These are phyloP conservation scores for Acer campestre DNA, from an alignment of 345 rosid species.

Conservation along the genomic window DNA sequence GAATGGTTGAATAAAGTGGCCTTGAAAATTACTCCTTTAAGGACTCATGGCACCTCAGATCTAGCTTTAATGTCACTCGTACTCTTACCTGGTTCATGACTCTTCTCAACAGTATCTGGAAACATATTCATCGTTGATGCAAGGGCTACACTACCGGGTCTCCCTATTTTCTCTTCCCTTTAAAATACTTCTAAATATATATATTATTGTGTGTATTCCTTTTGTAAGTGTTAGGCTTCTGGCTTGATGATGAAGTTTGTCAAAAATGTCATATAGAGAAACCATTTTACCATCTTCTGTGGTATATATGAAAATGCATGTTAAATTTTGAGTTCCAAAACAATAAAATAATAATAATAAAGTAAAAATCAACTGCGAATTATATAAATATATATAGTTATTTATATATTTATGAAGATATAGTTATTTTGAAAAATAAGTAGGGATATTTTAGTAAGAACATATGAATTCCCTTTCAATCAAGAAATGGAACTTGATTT, in stretches of 20 bases:
- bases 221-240: neutral
- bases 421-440: too few relatives aligned
- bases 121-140: constrained; percentile 66
- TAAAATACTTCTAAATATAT: constrained; percentile 18
- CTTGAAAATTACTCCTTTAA: too few relatives aligned
- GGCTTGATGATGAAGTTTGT: neutral
- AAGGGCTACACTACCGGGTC: constrained; percentile 59
- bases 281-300: neutral
- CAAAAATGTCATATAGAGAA: neutral
- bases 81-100: constrained; percentile 68
- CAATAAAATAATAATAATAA: too few relatives aligned
- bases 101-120: constrained; percentile 63
- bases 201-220: neutral
- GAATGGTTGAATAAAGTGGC: too few relatives aligned
- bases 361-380: too few relatives aligned
- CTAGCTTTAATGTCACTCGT: too few relatives aligned
- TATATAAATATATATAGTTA: too few relatives aligned
- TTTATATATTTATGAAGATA: too few relatives aligned
- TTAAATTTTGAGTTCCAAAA: neutral
- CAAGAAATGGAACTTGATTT: too few relatives aligned
- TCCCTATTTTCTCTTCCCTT: constrained; percentile 68
- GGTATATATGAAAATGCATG: neutral
- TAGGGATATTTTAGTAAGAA: too few relatives aligned
- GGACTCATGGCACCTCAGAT: too few relatives aligned
- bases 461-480: too few relatives aligned